Conservation (phyloP, 2,329 filamentous ascomycete genomes). For the Colletotrichum orchidophilum region DNA sequence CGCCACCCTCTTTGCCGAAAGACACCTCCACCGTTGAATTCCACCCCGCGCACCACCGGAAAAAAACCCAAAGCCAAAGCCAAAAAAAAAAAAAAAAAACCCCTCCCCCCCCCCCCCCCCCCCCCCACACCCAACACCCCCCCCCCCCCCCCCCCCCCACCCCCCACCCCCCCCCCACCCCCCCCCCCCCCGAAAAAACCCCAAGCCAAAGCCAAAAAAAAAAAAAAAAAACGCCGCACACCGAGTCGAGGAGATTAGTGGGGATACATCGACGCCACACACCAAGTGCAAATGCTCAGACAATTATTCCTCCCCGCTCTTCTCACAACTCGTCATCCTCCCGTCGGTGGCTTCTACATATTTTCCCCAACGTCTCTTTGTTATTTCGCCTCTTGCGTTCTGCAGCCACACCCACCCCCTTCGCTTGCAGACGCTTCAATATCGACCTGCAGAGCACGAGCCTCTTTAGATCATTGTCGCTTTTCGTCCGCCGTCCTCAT, state of each 20-base stretch:
- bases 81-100: not conserved
- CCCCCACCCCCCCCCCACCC: too few relatives aligned
- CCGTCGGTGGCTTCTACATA: not conserved
- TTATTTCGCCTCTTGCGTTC: not conserved
- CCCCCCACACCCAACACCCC: too few relatives aligned
- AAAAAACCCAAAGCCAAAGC: too few relatives aligned
- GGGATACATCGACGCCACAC: not conserved
- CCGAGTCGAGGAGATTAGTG: not conserved
- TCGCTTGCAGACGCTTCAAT: not conserved
- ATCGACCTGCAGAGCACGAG: conserved; percentile 24
- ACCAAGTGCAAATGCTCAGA: conserved; percentile 17
- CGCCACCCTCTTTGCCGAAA: not conserved
- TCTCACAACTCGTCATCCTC: not conserved
- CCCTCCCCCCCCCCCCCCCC: too few relatives aligned
- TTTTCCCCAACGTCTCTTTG: not conserved
- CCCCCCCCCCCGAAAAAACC: not conserved
- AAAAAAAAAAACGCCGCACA: not conserved
- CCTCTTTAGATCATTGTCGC: not conserved
- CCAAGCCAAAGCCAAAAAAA: not conserved
- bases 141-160: too few relatives aligned
- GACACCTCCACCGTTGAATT: not conserved
- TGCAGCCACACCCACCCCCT: conserved; percentile 20
- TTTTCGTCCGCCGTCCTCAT: not conserved
- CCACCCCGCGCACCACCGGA: not conserved
- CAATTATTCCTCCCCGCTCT: conserved; percentile 4